Percentiles rank a stretch among this genome's conserved stretches.
These are phyloP conservation scores for Colletotrichum liaoningense DNA, from an alignment of 2,329 filamentous ascomycete species.

Conservation along the genomic window DNA sequence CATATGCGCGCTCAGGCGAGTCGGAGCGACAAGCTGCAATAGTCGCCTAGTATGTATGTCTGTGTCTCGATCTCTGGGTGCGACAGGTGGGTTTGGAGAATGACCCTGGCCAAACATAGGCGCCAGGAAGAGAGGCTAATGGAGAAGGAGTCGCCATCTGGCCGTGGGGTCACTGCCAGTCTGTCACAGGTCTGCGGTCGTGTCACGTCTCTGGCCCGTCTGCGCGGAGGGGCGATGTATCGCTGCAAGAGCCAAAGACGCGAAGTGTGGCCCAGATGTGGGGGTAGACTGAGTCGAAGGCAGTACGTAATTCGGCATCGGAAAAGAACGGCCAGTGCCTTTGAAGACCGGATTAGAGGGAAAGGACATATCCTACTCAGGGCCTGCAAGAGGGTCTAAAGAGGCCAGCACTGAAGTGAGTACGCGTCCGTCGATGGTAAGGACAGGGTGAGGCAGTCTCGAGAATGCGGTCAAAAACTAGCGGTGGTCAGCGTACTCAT, in stretches of 20 bases:
- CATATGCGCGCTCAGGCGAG: not conserved
- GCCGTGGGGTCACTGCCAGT: conserved; percentile 3
- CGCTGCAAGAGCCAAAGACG: not conserved
- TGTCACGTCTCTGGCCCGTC: conserved; percentile 7
- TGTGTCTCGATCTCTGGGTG: not conserved
- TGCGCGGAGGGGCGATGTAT: not conserved
- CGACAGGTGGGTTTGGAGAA: not conserved
- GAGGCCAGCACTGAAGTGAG: not conserved
- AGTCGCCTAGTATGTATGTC: not conserved
- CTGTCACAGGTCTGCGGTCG: not conserved
- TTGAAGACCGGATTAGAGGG: not conserved
- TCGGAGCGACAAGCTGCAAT: not conserved
- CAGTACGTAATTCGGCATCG: conserved; percentile 12
- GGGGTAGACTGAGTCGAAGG: conserved; percentile 26
- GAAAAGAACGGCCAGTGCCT: not conserved
- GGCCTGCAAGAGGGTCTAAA: not conserved
- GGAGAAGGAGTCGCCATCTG: not conserved
- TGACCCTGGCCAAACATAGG: not conserved
- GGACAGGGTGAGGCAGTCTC: not conserved
- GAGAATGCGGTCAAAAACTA: not conserved
- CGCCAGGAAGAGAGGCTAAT: not conserved
- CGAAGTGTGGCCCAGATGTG: conserved; percentile 15
- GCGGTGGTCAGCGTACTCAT: not conserved
- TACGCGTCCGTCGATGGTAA: not conserved
- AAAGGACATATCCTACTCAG: not conserved